Base-by-base conservation (phyloP, 2,329 filamentous ascomycete genomes). In the Monilinia polystroma region DNA sequence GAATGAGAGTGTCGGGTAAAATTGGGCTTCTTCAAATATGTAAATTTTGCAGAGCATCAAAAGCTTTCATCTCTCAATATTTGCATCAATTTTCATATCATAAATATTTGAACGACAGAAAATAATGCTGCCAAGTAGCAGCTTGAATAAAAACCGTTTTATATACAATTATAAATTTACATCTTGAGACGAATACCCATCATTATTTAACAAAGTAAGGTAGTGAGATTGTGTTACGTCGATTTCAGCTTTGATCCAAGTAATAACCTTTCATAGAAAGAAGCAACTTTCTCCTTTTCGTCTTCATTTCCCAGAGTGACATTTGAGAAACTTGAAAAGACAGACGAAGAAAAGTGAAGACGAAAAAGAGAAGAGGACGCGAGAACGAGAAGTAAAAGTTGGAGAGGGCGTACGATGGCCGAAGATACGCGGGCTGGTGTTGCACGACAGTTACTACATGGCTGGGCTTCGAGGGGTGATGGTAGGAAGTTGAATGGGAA, bases 61-160 rank as follows among this genome's bases (percentile, higher is more conserved):
- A 45, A 43, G 52, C 32, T 41, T 55, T 55, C 20, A 41, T 16
- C 11, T 63, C 54, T 63, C 20, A 63, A 29, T 49, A 10, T 43
- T 63, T 23, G 4, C 41, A 43, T 45, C 29, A 55, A 20, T 23
- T 18, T 52, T 16, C n/a, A 32, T 35, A 18, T 52, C 32, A 45
- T 55, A 12, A 41, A 6, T 43, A 14, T 43, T 41, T 26, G 6
- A 6, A n/a, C 35, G 7, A 29, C 45, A n/a, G n/a, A 32, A 43
- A 29, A 43, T 10, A 55, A 41, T 55, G 4, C 38, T 38, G 53
- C 45, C 45, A 53, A 66, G 64, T 35, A 53, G 64, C 57, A 7
- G 35, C 47, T 26, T 32, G 43, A 16, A 35, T 35, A 29, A 49
- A 23, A 54, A 5, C 7, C 32, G 0, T 35, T 35, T 35, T 35